These are phyloP conservation scores for Pascua guehoae DNA, from an alignment of 1,284 basidiomycete species.

Conservation along the genomic window DNA sequence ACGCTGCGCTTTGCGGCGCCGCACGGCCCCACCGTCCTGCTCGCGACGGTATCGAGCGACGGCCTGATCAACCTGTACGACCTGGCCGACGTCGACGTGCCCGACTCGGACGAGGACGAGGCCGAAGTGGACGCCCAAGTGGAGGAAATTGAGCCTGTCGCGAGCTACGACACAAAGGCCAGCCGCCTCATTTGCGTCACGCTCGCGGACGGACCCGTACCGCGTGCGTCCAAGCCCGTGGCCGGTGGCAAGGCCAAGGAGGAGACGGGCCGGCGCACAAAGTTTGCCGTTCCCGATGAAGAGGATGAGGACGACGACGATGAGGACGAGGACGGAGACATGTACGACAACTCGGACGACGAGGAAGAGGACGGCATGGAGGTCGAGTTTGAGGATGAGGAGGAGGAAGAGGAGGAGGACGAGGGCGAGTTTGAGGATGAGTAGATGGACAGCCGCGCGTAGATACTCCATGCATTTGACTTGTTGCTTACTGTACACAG, in stretches of 20 bases:
- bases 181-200: slow-evolving; percentile 75
- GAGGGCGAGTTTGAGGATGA: slow-evolving; percentile 3
- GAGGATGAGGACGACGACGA: slow-evolving; percentile 27
- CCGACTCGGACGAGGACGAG: slow-evolving; percentile 4
- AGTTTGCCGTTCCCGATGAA: slow-evolving; percentile 22
- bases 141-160: slow-evolving; percentile 52
- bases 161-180: slow-evolving; percentile 75
- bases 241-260: slow-evolving; percentile 48
- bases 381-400: slow-evolving; percentile 43
- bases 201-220: slow-evolving; percentile 58
- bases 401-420: slow-evolving; percentile 36
- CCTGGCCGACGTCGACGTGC: slow-evolving; percentile 53
- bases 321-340: slow-evolving; percentile 21
- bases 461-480: too few species aligned
- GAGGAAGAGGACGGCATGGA: slow-evolving; percentile 23
- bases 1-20: slow-evolving; percentile 31
- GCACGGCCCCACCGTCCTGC: slow-evolving; percentile 3
- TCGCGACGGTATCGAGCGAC: slow-evolving; percentile 59
- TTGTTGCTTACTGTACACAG: too few species aligned
- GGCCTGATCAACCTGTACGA: slow-evolving; percentile 78
- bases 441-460: neutral
- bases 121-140: too few species aligned
- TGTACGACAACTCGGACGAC: slow-evolving; percentile 21
- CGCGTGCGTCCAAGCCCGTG: slow-evolving; percentile 18
- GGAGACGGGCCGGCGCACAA: slow-evolving; percentile 28